Conservation (phyloP, 2,329 filamentous ascomycete genomes). For the Aspergillus aculeatinus region DNA sequence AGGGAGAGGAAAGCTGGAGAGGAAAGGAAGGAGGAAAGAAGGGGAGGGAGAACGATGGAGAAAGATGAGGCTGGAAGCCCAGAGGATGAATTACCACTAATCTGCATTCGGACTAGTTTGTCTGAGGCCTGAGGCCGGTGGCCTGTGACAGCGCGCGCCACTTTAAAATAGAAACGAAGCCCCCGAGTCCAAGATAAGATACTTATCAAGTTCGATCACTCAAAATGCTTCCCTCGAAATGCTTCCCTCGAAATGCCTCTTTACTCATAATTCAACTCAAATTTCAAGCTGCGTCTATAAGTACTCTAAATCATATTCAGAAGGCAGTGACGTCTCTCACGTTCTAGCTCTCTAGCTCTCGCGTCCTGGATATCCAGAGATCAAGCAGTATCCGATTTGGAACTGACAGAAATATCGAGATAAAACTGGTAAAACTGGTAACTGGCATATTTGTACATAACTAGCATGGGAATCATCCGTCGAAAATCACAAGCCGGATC, state of each 20-base stretch:
- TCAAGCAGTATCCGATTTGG: neutral
- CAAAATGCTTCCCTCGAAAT: neutral
- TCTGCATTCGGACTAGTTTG: conserved; percentile 6
- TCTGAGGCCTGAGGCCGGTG: too few relatives aligned
- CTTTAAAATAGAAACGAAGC: neutral
- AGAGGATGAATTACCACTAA: conserved; percentile 9
- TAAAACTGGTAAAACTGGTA: conserved; percentile 2
- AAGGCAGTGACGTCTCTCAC: neutral
- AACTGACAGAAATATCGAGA: neutral
- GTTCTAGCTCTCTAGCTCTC: neutral
- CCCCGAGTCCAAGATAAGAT: too few relatives aligned
- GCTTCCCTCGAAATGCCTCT: neutral
- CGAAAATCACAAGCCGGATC: conserved; percentile 14
- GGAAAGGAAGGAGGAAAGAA: neutral
- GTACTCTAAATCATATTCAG: too few relatives aligned
- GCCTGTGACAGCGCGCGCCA: neutral
- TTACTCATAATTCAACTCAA: neutral
- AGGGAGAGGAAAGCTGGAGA: conserved; percentile 6
- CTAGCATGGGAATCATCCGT: conserved; percentile 22
- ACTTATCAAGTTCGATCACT: too few relatives aligned
- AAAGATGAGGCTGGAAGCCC: conserved; percentile 11
- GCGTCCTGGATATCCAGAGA: neutral
- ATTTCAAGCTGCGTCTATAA: neutral
- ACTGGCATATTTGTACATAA: conserved; percentile 24
- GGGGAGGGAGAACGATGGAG: conserved; percentile 2